Evolutionary conservation across 805 yeast genomes (phyloP).

Genomic region (Myxozyma geophila): DNA sequence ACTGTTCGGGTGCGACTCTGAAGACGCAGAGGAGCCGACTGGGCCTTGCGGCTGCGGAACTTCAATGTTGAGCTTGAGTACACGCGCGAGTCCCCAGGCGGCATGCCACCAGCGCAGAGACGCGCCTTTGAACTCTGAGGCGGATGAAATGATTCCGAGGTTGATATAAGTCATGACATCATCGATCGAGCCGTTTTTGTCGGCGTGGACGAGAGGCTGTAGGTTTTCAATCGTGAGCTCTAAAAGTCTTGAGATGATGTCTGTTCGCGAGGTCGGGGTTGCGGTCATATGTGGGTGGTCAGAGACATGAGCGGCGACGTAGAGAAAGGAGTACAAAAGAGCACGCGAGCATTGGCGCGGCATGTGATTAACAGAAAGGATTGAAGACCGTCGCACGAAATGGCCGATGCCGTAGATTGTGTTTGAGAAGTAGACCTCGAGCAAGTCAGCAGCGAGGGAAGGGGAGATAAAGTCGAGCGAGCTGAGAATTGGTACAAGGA

Average conservation of each 20-base stretch:
- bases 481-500: conserved; percentile 38
- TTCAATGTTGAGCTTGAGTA: conserved; percentile 43
- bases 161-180: conserved; percentile 44
- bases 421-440: conserved; percentile 42
- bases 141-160: conserved; percentile 43
- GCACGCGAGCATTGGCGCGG: conserved; percentile 39
- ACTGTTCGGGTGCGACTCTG: not conserved
- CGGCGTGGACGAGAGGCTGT: conserved; percentile 39
- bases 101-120: conserved; percentile 44
- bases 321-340: conserved; percentile 40
- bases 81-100: conserved; percentile 44
- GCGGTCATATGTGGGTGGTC: conserved; percentile 42
- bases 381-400: conserved; percentile 39
- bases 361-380: conserved; percentile 31
- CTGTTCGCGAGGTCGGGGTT: conserved; percentile 41
- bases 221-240: conserved; percentile 39
- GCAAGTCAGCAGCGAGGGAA: conserved; percentile 41
- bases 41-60: conserved; percentile 23
- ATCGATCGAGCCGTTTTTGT: conserved; percentile 40
- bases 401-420: conserved; percentile 43
- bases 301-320: conserved; percentile 43
- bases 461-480: conserved; percentile 37
- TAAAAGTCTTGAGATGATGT: conserved; percentile 37
- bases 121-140: conserved; percentile 44
- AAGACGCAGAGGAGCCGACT: not conserved